Evolutionary conservation across 352 stramenopile genomes (phyloP).

Genomic region (Globisporangium cylindrosporum): DNA sequence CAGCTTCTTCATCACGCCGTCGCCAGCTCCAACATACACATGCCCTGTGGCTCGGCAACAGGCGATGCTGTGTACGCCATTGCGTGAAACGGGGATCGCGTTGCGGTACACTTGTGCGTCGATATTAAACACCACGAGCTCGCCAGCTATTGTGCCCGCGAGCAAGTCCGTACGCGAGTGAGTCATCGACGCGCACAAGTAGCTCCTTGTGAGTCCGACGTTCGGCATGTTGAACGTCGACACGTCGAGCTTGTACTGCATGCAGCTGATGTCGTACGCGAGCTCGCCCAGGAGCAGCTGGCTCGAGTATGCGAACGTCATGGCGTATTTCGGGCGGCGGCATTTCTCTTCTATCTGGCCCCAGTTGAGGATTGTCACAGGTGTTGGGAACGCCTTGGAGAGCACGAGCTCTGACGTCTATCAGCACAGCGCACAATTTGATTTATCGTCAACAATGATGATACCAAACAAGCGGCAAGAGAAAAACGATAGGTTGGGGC

Average conservation of each 20-base stretch:
- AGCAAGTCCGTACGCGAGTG: conserved; percentile 52
- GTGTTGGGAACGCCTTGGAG: conserved; percentile 58
- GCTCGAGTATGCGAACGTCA: conserved; percentile 66
- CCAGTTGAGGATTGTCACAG: conserved; percentile 71
- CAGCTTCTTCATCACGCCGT: conserved; percentile 86
- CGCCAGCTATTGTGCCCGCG: conserved; percentile 61
- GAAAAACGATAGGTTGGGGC: neutral
- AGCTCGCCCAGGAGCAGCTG: conserved; percentile 61
- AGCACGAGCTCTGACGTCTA: conserved; percentile 74
- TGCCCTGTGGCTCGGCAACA: conserved; percentile 55
- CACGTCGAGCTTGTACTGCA: conserved; percentile 81
- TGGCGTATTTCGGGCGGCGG: conserved; percentile 59
- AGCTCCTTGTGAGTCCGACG: conserved; percentile 63
- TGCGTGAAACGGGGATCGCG: conserved; percentile 54
- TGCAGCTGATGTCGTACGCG: conserved; percentile 69
- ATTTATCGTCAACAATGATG: neutral
- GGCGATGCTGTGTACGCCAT: conserved; percentile 75
- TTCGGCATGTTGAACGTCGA: conserved; percentile 66
- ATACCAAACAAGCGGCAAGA: neutral
- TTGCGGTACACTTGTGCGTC: conserved; percentile 64
- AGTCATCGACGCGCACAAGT: conserved; percentile 64
- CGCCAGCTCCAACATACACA: conserved; percentile 81
- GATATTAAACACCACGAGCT: conserved; percentile 87
- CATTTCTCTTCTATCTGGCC: conserved; percentile 64
- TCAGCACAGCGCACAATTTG: neutral